phyloP scores from a whole-genome alignment of 495 filamentous ascomycete species.

The Penicillium nucicola region DNA sequence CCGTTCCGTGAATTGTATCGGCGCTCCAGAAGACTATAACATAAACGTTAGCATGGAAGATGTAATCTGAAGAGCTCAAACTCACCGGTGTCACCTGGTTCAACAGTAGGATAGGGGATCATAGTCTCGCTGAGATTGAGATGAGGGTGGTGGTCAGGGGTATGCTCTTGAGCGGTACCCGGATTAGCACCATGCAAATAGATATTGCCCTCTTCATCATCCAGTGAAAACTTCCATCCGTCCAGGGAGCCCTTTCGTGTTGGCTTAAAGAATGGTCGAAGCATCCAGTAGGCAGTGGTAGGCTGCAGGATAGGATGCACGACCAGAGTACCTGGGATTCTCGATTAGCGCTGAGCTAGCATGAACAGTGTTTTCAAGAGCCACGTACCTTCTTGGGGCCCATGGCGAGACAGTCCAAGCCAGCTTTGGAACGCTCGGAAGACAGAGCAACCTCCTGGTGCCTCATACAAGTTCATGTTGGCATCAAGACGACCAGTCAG shows the following conservation, averaged over 20 bases:
- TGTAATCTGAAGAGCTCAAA: conserved; percentile 37
- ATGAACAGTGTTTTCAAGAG: not conserved
- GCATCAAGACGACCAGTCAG: conserved; percentile 56
- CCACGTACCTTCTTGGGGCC: conserved; percentile 53
- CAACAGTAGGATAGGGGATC: conserved; percentile 65
- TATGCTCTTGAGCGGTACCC: conserved; percentile 66
- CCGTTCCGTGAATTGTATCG: conserved; percentile 49
- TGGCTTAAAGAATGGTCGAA: conserved; percentile 71
- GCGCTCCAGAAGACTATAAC: conserved; percentile 7
- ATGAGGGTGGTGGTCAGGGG: conserved; percentile 61
- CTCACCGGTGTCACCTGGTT: conserved; percentile 61
- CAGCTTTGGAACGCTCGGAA: conserved; percentile 77
- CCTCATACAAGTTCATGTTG: conserved; percentile 64
- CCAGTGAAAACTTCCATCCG: conserved; percentile 4
- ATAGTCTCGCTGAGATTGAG: conserved; percentile 60
- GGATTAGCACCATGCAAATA: conserved; percentile 60
- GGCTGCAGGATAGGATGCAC: conserved; percentile 65
- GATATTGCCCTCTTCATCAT: conserved; percentile 3
- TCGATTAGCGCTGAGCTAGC: not conserved
- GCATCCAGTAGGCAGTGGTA: conserved; percentile 64
- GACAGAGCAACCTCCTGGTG: conserved; percentile 65
- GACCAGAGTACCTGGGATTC: conserved; percentile 48
- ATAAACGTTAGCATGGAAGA: not conserved
- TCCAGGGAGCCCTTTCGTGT: conserved; percentile 34
- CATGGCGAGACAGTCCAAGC: conserved; percentile 61